Base-by-base conservation (phyloP, 768 basidiomycete species). In the Pleurotus tuber-regium region DNA sequence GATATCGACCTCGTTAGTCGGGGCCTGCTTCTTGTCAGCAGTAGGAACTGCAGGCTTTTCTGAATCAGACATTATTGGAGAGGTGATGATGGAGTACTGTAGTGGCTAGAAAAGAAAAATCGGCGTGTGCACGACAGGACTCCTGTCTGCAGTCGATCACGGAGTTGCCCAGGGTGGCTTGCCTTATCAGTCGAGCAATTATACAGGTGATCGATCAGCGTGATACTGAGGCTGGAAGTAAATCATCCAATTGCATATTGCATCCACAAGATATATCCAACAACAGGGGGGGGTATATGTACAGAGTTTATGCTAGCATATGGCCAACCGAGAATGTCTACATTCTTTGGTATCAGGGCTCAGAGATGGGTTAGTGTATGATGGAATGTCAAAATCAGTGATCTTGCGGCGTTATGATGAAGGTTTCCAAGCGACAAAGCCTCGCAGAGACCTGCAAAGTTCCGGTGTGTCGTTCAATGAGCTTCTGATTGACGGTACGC, bases 1-100 rank as follows among this genome's bases (percentile, higher is more conserved):
- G 63, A 92, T 70, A 71, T 92, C 90, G 10, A 75, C 78, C 66
- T 89, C 87, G 14, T 77, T 72, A 39, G 84, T 78, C 53, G 84
- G 76, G 51, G 71, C 67, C 12, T 74, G 63, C 56, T 83, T 80
- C 63, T 83, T 81, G 54, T 70, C 73, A n/a, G 59, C 61, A 6
- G 68, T 64, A 2, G 66, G 49, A 67, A 43, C 19, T 18, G 49
- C 36, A 25, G 53, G 38, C 14, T 78, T 78, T 60, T 81, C 79
- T 18, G 74, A 61, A 60, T 88, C 87, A 51, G 86, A 75, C 87
- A 89, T 89, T 55, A 53, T 49, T 39, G 44, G 46, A 35, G n/a
- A 36, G 49, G 8, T 39, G 12, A 18, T 52, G 51, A 57, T 53
- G 55, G 51, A 57, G 51, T 42, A n/a, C 53, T 54, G 51, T 54